phyloP scores from a whole-genome alignment of 768 basidiomycete genomes.

The Pisolithus tinctorius region DNA sequence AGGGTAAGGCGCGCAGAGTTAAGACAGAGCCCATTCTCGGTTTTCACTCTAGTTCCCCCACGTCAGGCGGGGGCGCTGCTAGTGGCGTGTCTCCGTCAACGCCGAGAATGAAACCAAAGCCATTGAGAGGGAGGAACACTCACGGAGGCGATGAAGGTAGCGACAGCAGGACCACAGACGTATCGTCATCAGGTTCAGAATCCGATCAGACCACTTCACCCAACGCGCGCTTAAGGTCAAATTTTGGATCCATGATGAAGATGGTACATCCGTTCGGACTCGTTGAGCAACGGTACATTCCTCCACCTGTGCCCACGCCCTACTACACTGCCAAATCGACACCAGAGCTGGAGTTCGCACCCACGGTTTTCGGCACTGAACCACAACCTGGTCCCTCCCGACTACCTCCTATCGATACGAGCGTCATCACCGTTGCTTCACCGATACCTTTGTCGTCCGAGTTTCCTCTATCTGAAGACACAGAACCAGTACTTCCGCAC shows the following conservation, averaged over 20 bases:
- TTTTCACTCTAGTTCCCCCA: slow-evolving; percentile 2
- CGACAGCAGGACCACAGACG: neutral
- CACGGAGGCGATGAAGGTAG: neutral
- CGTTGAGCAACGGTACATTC: slow-evolving; percentile 13
- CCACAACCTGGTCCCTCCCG: slow-evolving; percentile 22
- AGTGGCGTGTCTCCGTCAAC: neutral
- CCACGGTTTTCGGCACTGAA: slow-evolving; percentile 3
- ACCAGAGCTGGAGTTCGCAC: slow-evolving; percentile 19
- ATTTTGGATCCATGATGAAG: slow-evolving; percentile 10
- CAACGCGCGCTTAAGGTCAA: slow-evolving; percentile 3
- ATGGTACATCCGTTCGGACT: slow-evolving; percentile 5
- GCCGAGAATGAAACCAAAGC: neutral
- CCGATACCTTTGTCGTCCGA: slow-evolving; percentile 11
- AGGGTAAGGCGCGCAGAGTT: slow-evolving; percentile 2
- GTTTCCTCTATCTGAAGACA: slow-evolving; percentile 19
- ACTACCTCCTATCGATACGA: slow-evolving; percentile 18
- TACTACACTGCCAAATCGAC: slow-evolving; percentile 28
- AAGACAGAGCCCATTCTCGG: slow-evolving; percentile 5
- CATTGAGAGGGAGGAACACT: neutral
- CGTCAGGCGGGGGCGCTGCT: neutral
- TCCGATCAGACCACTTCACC: slow-evolving; percentile 17
- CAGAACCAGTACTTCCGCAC: slow-evolving; percentile 16
- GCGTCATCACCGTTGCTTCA: slow-evolving; percentile 11
- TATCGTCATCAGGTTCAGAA: slow-evolving; percentile 9
- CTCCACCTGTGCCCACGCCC: slow-evolving; percentile 20